Base-by-base conservation (phyloP, 2,329 filamentous ascomycete genomes). In the Pseudopithomyces maydicus region DNA sequence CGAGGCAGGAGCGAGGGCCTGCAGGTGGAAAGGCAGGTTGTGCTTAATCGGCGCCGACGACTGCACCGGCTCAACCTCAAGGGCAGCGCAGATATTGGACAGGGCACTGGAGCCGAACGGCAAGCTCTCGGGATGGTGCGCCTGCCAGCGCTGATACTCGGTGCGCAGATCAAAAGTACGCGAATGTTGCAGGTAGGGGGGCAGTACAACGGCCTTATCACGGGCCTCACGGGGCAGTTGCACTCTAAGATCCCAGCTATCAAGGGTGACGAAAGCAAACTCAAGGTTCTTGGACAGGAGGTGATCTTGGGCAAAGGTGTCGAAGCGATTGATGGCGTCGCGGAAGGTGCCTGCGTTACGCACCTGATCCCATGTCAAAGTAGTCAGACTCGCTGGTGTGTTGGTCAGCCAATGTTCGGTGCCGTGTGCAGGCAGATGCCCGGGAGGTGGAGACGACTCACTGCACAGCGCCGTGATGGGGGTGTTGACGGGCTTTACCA, bases 11-110 rank as follows among this genome's bases (percentile, higher is more conserved):
- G 95, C 95, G 61, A 99, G 83, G 12, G 95, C 94, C 81, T 99
- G 95, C 60, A 99, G 84, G 76, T 99, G 95, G 81, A 99, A 99
- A 11, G 95, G 95, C 38, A 99, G 85, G 76, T 98, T 98, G 77
- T 98, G 95, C 80, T 98, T 99, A 80, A 99, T 98, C 43, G 95
- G 95, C 55, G 95, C 94, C 72, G 93, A 98, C 11, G 93, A 94
- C 79, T 98, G 93, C 36, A 99, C 92, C 54, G 96, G 93, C 79
- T 99, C 95, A 46, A 99, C 95, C 80, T 99, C 95, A 52, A 99
- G 88, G 53, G 95, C 95, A 62, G 95, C 95, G 81, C 95, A 99
- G 76, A 99, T 99, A 79, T 98, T 98, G 69, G 93, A 90, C 64
- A 99, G 85, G 77, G 95, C 96, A 57, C 92, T 97, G 48, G 95